These are phyloP conservation scores for Deuterostichococcus epilithicus DNA, from an alignment of 139 green algal genomes.

Conservation along the genomic window DNA sequence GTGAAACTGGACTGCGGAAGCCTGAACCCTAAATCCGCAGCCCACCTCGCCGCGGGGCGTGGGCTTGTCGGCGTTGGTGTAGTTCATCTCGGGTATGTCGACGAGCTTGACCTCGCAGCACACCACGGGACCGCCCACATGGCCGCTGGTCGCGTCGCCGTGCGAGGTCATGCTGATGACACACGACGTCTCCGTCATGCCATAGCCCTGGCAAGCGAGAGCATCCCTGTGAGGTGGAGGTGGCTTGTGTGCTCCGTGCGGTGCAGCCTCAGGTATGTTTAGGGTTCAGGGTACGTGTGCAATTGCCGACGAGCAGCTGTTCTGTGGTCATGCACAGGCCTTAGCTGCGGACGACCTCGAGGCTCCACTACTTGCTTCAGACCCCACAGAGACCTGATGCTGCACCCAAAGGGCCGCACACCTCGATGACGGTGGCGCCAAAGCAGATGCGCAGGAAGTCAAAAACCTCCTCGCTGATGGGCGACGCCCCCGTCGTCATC, in stretches of 20 bases:
- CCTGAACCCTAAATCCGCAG: background rate
- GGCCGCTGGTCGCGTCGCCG: conserved; percentile 53
- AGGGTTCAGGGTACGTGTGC: too few species aligned
- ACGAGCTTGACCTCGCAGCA: conserved; percentile 87
- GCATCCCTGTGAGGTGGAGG: too few species aligned
- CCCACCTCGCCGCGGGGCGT: conserved; percentile 66
- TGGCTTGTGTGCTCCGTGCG: too few species aligned
- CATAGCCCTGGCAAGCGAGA: conserved; percentile 29
- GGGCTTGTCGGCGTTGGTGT: conserved; percentile 74
- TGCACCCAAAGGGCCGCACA: too few species aligned
- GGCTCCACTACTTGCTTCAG: too few species aligned
- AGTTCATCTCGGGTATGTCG: conserved; percentile 96
- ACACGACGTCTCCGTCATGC: conserved; percentile 84
- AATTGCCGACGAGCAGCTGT: too few species aligned
- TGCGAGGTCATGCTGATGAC: conserved; percentile 67
- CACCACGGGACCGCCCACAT: conserved; percentile 83
- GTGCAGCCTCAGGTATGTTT: too few species aligned
- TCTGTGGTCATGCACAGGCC: too few species aligned
- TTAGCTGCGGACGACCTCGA: too few species aligned
- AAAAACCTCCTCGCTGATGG: conserved; percentile 90
- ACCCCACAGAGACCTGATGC: too few species aligned
- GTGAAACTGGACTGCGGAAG: too few species aligned
- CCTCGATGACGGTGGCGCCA: conserved; percentile 66
- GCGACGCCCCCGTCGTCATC: conserved; percentile 73
- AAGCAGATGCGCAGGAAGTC: conserved; percentile 92